Evolutionary conservation across 1,139 yeast genomes (phyloP).

Genomic region (Suhomyces chickasaworum): DNA sequence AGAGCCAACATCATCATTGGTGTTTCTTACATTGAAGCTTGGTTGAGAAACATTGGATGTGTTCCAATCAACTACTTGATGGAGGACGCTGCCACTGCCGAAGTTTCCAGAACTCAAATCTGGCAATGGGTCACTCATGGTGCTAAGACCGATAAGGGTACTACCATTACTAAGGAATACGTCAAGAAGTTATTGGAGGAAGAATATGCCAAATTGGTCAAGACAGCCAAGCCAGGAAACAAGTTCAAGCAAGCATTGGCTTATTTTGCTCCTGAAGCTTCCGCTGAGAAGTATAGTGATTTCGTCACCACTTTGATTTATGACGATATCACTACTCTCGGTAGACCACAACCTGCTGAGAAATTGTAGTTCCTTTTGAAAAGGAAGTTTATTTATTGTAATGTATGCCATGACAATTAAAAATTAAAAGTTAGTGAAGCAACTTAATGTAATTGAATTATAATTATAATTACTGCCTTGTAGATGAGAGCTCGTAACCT

Average conservation of each 20-base stretch:
- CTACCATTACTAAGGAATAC: slow-evolving; percentile 57
- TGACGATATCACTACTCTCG: slow-evolving; percentile 51
- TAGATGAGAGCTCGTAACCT: no score
- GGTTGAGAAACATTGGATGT: slow-evolving; percentile 80
- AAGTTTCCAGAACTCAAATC: slow-evolving; percentile 78
- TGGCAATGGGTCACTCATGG: slow-evolving; percentile 87
- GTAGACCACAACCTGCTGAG: slow-evolving; percentile 48
- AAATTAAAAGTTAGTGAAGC: no score
- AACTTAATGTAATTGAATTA: no score
- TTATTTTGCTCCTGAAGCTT: slow-evolving; percentile 65
- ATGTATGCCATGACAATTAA: slow-evolving; percentile 6
- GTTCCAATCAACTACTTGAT: slow-evolving; percentile 80
- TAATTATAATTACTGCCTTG: no score
- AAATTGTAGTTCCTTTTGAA: slow-evolving; percentile 36
- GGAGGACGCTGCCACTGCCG: slow-evolving; percentile 91
- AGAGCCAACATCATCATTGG: slow-evolving; percentile 73
- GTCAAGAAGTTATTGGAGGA: slow-evolving; percentile 58
- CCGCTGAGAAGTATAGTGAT: slow-evolving; percentile 68
- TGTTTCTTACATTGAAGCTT: slow-evolving; percentile 76
- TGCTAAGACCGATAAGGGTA: slow-evolving; percentile 61
- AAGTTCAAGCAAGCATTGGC: slow-evolving; percentile 65
- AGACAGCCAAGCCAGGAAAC: slow-evolving; percentile 51
- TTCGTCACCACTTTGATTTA: slow-evolving; percentile 61
- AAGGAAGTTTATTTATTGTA: slow-evolving; percentile 12
- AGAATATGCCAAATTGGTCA: slow-evolving; percentile 59